These are phyloP conservation scores for Turritis glabra DNA, from an alignment of 345 rosid species.

Conservation along the genomic window DNA sequence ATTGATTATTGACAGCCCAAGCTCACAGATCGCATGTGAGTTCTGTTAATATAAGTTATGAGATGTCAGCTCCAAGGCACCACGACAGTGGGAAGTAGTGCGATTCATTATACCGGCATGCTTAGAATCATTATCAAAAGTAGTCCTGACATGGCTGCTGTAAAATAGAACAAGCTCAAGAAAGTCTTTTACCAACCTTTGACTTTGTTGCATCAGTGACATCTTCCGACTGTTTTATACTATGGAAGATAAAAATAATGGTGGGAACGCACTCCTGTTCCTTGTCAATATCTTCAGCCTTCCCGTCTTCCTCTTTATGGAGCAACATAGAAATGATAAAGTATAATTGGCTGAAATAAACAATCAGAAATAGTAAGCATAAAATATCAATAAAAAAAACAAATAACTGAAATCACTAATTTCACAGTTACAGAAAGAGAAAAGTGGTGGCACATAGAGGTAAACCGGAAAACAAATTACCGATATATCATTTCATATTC, in stretches of 20 bases:
- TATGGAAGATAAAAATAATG: slow-evolving; percentile 54
- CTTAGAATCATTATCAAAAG: slow-evolving; percentile 8
- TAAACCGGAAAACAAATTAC: slow-evolving; percentile 38
- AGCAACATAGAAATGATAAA: slow-evolving; percentile 63
- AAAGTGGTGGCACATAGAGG: neutral
- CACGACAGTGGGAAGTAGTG: slow-evolving; percentile 4
- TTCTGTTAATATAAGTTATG: slow-evolving; percentile 57
- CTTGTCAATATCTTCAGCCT: slow-evolving; percentile 57
- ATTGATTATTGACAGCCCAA: slow-evolving; percentile 73
- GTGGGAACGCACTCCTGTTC: slow-evolving; percentile 61
- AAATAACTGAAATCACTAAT: neutral
- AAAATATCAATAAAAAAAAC: neutral
- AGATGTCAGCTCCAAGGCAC: slow-evolving; percentile 27
- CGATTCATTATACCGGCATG: neutral
- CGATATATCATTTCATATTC: slow-evolving; percentile 76
- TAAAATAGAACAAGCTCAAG: slow-evolving; percentile 18
- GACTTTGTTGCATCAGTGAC: slow-evolving; percentile 66
- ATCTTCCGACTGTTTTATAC: slow-evolving; percentile 78
- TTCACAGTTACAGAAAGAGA: slow-evolving; percentile 12
- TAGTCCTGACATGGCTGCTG: neutral
- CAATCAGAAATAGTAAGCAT: neutral
- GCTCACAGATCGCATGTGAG: slow-evolving; percentile 85
- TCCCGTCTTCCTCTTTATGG: slow-evolving; percentile 80
- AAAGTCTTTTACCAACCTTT: slow-evolving; percentile 55
- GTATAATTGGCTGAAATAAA: slow-evolving; percentile 70